phyloP scores from a whole-genome alignment of 2,329 filamentous ascomycete genomes.

The Ophiostoma sp. region DNA sequence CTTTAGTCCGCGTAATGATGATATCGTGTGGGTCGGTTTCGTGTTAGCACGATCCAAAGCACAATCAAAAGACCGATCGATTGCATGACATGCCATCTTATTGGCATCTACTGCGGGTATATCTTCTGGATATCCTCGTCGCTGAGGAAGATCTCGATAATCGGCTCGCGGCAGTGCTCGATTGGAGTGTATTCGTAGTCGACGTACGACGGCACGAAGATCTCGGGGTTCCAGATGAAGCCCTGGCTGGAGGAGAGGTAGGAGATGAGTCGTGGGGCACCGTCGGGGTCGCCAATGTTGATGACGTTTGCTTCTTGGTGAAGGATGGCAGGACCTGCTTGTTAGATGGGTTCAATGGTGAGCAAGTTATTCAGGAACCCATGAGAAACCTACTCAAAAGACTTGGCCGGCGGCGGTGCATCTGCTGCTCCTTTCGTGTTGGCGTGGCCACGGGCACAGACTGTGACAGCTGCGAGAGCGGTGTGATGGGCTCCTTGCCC shows the following conservation, averaged over 20 bases:
- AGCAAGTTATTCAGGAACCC: neutral
- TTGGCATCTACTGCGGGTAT: constrained; percentile 52
- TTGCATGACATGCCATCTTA: neutral
- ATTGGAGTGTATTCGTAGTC: constrained; percentile 70
- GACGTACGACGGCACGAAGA: constrained; percentile 74
- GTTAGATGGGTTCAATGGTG: constrained; percentile 29
- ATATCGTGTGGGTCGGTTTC: constrained; percentile 8
- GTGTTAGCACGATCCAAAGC: neutral
- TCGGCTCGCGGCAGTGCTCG: constrained; percentile 69
- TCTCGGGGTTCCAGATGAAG: constrained; percentile 80
- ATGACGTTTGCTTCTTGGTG: constrained; percentile 75
- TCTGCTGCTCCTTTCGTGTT: constrained; percentile 38
- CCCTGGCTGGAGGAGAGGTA: constrained; percentile 75
- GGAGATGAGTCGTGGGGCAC: constrained; percentile 68
- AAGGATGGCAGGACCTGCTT: constrained; percentile 61
- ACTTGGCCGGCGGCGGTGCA: constrained; percentile 55
- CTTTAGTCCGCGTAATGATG: neutral
- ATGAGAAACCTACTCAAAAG: constrained; percentile 50
- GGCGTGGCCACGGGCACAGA: constrained; percentile 38
- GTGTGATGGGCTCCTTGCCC: constrained; percentile 40
- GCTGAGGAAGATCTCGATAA: constrained; percentile 70
- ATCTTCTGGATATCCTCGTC: constrained; percentile 69
- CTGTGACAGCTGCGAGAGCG: constrained; percentile 28
- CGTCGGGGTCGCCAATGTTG: constrained; percentile 69
- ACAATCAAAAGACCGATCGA: neutral